Percentiles rank a stretch among this genome's conserved stretches.
phyloP scores from a whole-genome alignment of 805 yeast species.

The Zygosaccharomyces lentus region DNA sequence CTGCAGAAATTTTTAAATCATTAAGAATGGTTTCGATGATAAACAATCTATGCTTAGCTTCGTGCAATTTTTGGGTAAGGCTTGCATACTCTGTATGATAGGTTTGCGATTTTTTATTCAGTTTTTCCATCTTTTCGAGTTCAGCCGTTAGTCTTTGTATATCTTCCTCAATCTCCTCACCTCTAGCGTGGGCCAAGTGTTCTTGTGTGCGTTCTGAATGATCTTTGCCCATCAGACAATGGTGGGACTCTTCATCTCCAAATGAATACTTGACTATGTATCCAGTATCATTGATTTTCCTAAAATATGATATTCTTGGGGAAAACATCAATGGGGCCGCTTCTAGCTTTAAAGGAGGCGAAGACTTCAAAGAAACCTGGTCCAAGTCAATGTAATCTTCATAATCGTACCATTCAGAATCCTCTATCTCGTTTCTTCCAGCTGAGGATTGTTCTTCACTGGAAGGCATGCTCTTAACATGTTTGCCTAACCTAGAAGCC shows the following conservation, averaged over 20 bases:
- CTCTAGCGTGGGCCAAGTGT: conserved; percentile 40
- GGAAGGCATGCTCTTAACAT: conserved; percentile 16
- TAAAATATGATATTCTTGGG: conserved; percentile 57
- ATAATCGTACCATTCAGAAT: conserved; percentile 59
- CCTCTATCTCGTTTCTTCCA: background rate
- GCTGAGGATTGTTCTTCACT: background rate
- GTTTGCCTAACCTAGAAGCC: conserved; percentile 29
- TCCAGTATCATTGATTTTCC: conserved; percentile 46
- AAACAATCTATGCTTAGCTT: conserved; percentile 33
- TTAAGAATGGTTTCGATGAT: conserved; percentile 31
- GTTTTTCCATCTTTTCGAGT: conserved; percentile 8
- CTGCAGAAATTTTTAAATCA: conserved; percentile 30
- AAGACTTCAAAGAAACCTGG: conserved; percentile 39
- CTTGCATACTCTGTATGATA: conserved; percentile 16
- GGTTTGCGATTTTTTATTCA: background rate
- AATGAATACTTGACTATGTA: conserved; percentile 50
- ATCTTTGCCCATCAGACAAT: conserved; percentile 47
- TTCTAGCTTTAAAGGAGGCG: conserved; percentile 39
- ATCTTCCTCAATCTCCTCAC: conserved; percentile 39
- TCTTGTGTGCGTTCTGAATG: conserved; percentile 56
- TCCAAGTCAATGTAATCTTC: conserved; percentile 76
- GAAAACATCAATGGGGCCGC: conserved; percentile 47
- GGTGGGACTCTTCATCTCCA: conserved; percentile 53
- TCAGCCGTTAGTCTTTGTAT: conserved; percentile 24
- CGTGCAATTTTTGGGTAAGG: conserved; percentile 28